Percentiles rank a stretch among this genome's conserved stretches.
Conservation (phyloP, 2,329 filamentous ascomycete species). For the Diaporthe capsici region DNA sequence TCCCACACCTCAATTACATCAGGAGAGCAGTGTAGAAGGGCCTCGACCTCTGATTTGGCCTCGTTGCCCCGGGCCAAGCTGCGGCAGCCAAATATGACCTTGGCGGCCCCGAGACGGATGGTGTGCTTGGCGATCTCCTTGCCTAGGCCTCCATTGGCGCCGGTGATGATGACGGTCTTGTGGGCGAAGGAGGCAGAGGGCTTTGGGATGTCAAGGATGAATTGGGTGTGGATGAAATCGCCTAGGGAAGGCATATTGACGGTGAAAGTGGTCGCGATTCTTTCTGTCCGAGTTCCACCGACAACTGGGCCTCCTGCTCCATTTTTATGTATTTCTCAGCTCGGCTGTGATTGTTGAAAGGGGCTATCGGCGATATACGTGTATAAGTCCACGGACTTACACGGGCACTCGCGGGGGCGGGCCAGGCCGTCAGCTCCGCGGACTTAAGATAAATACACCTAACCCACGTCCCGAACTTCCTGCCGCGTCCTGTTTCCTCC, state of each 20-base stretch:
- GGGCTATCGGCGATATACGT: constrained; percentile 1
- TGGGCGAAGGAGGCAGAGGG: constrained; percentile 39
- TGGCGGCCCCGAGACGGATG: constrained; percentile 49
- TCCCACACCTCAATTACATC: constrained; percentile 55
- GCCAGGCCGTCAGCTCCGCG: constrained; percentile 35
- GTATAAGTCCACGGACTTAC: constrained; percentile 33
- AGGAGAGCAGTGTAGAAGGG: constrained; percentile 43
- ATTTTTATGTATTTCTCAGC: not conserved
- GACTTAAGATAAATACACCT: constrained; percentile 33
- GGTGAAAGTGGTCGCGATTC: not conserved
- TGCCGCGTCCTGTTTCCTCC: not conserved
- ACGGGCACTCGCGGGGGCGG: not conserved
- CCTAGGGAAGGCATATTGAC: constrained; percentile 40
- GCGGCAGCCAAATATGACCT: constrained; percentile 57
- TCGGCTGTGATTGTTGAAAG: not conserved
- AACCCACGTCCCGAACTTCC: not conserved
- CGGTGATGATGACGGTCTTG: constrained; percentile 44
- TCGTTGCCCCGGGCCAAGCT: constrained; percentile 48
- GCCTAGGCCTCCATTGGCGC: constrained; percentile 44
- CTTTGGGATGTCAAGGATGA: constrained; percentile 39
- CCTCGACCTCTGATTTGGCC: constrained; percentile 46
- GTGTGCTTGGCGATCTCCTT: constrained; percentile 45
- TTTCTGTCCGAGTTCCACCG: not conserved
- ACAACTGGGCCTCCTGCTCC: not conserved
- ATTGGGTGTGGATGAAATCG: constrained; percentile 42